Conservation (phyloP, 176 grass and related monocot genomes). For the sorghum (Sorghum bicolor) region Sorghum_bicolor_NCBIv3 NC_012871.2:619501-620000, state of each 20-base stretch:
- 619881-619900: slow-evolving; percentile 14
- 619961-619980: slow-evolving; percentile 4
- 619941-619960: not conserved
- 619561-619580: not conserved
- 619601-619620: slow-evolving; percentile 68
- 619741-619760: too few relatives aligned
- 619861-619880: slow-evolving; percentile 17
- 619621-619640: slow-evolving; percentile 42
- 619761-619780: too few relatives aligned
- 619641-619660: slow-evolving; percentile 55
- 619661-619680: not conserved
- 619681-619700: too few relatives aligned
- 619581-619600: slow-evolving; percentile 51
- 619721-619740: too few relatives aligned
- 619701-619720: too few relatives aligned
- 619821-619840: not conserved
- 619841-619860: slow-evolving; percentile 14
- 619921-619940: not conserved
- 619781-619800: too few relatives aligned
- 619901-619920: not conserved
- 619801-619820: too few relatives aligned
- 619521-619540: slow-evolving; percentile 51
- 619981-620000: not conserved
- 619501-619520: slow-evolving; percentile 45
- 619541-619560: slow-evolving; percentile 19